Evolutionary conservation across 1,284 basidiomycete species (phyloP).

Genomic region (Trametes hirsuta): DNA sequence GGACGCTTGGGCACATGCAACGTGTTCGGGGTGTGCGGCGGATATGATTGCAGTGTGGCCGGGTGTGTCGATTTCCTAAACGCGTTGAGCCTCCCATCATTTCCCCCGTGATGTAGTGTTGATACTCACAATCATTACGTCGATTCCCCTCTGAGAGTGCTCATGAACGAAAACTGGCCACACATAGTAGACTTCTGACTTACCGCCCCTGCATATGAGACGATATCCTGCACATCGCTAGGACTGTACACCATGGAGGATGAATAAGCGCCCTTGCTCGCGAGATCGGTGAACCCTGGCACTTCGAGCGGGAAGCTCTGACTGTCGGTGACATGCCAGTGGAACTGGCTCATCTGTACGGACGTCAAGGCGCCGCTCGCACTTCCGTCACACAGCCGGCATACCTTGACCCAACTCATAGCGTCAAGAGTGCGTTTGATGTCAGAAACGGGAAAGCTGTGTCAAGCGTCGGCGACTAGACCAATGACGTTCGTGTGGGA

Average conservation of each 20-base stretch:
- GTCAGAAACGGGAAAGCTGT: slow-evolving; percentile 62
- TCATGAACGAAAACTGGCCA: background rate
- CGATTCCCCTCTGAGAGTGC: slow-evolving; percentile 66
- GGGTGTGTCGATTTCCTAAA: slow-evolving; percentile 66
- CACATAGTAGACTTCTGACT: slow-evolving; percentile 27
- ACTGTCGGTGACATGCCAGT: slow-evolving; percentile 79
- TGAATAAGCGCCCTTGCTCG: slow-evolving; percentile 71
- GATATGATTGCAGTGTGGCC: slow-evolving; percentile 77
- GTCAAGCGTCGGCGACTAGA: background rate
- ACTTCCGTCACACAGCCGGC: background rate
- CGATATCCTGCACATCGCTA: slow-evolving; percentile 62
- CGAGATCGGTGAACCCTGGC: slow-evolving; percentile 61
- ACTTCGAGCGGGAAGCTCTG: slow-evolving; percentile 78
- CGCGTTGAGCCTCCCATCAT: too few relatives aligned
- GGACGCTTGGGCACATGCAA: slow-evolving; percentile 67
- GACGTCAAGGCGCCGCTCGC: slow-evolving; percentile 21
- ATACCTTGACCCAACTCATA: slow-evolving; percentile 86
- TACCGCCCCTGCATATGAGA: slow-evolving; percentile 72
- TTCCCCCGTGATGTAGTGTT: background rate
- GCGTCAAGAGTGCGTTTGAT: slow-evolving; percentile 78
- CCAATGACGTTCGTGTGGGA: background rate
- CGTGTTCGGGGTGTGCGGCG: slow-evolving; percentile 65
- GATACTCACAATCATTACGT: slow-evolving; percentile 57
- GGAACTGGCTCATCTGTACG: slow-evolving; percentile 63
- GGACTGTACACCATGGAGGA: slow-evolving; percentile 57